Evolutionary conservation across 2,329 filamentous ascomycete genomes (phyloP), one percentile per base, ranked within the genome.

Genomic region (Fusarium piperis): DNA sequence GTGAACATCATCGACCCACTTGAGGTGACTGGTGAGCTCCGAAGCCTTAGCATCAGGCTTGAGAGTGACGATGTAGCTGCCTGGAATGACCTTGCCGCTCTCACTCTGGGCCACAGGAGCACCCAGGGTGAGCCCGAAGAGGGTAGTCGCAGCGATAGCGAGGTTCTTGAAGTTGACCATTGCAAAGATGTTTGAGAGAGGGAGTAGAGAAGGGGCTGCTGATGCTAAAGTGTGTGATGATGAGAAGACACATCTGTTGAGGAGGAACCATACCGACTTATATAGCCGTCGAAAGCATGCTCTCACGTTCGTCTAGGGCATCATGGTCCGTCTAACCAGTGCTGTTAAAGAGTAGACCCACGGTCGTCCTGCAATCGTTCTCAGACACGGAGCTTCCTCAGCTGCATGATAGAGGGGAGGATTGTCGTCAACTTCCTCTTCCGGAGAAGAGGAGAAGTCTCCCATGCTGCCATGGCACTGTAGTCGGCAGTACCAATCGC

Each of bases 21-120:
- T 76, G 70, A 88, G 77, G 76, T 90, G 86, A 51, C 81, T 79
- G 39, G 82, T 78, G 71, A 90, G 82, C 35, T 81, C 82, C 4
- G 81, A 81, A 18, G 83, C 77, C 56, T 79, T 80, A 70, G 83
- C 82, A 59, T 83, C 84, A 69, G 81, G 81, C 79, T 90, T 88
- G 80, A 90, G 90, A 55, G 91, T 88, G 38, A 91, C 85, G 72
- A 91, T 90, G 80, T 89, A 92, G 61, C 84, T 85, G 72, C 79
- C 80, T 53, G 81, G 74, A 51, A 83, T 71, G 59, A 81, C 62
- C 33, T 73, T 33, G 39, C 62, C 67, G 11, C 68, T 57, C 57
- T 65, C 68, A 28, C 63, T 66, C 56, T 73, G 67, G 9, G 65
- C 64, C 35, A 74, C 57, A 30, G 78, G 77, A 41, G 74, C 73